Evolutionary conservation across 768 basidiomycete species (phyloP), one percentile per base, ranked within the genome.

Genomic region (Vishniacozyma victoriae): DNA sequence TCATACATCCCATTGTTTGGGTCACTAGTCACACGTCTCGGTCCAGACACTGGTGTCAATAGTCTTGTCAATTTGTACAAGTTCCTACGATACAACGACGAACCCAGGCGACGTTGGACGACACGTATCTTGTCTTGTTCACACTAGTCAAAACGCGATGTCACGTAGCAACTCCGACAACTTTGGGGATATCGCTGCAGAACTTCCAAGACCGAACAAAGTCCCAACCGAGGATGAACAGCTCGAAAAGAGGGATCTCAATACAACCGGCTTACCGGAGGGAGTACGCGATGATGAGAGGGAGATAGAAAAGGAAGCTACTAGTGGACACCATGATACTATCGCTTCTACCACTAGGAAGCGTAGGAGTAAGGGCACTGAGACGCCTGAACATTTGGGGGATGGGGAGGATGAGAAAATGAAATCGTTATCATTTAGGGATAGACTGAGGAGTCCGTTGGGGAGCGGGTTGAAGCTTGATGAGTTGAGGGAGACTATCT

Each of bases 401-500:
- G 9, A 20, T 38, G 37, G 13, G 7, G 37, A 9, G 7, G 37
- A 38, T 9, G 59, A 62, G 38, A 45, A 53, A 38, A 55, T 63
- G 15, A 57, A 52, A n/a, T 53, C 49, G 23, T n/a, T n/a, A n/a
- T n/a, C n/a, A n/a, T n/a, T 61, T 25, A 52, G 46, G 19, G 59
- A 62, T 33, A 45, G 53, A 38, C 51, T 63, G 15, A 57, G 48
- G n/a, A 51, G 47, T 16, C 66, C 66, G 1, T 44, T 64, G 44
- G 50, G 62, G 38, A 41, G 46, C 27, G 41, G 48, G 20, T 36
- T 59, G 23, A 61, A 61, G 19, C 39, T 68, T 42, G 58, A 58
- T 16, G 61, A 58, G 29, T 41, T 64, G 18, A 53, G 60, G 19
- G 59, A 62, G 51, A 50, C 52, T 13, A 42, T 68, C 23, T 52